These are phyloP conservation scores for Dictyostelium capitatum DNA, from an alignment of 78 protist genomes.

Conservation along the genomic window DNA sequence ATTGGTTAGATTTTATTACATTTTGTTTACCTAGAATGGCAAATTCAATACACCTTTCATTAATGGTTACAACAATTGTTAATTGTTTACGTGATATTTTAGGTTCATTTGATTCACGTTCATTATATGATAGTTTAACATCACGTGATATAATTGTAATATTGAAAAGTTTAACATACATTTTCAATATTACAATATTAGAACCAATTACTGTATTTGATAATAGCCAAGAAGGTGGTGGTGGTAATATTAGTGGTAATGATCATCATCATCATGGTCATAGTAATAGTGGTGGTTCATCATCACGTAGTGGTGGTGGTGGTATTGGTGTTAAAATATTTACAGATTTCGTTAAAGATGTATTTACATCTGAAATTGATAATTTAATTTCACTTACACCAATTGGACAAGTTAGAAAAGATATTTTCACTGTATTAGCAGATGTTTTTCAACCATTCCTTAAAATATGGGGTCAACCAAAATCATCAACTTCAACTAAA, in stretches of 20 bases:
- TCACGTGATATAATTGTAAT: conserved; percentile 69
- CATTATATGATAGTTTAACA: conserved; percentile 71
- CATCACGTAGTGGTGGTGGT: background rate
- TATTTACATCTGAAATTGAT: conserved; percentile 61
- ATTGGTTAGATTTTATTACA: conserved; percentile 80
- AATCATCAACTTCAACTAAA: conserved; percentile 17
- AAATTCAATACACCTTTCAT: conserved; percentile 25
- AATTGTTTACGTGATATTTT: conserved; percentile 78
- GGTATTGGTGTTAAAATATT: conserved; percentile 45
- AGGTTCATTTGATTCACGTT: conserved; percentile 38
- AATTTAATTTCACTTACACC: conserved; percentile 38
- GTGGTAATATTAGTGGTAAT: background rate
- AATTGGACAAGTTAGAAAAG: conserved; percentile 58
- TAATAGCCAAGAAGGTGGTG: background rate
- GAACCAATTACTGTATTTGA: conserved; percentile 70
- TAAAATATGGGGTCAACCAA: conserved; percentile 70
- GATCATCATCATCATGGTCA: background rate
- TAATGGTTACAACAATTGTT: conserved; percentile 38
- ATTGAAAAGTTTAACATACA: conserved; percentile 51
- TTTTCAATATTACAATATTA: conserved; percentile 56
- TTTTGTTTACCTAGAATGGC: conserved; percentile 78
- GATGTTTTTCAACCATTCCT: conserved; percentile 40
- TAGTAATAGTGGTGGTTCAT: conserved; percentile 3
- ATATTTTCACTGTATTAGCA: conserved; percentile 14
- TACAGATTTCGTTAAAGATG: conserved; percentile 79